Percentiles rank a stretch among this genome's conserved stretches.
Evolutionary conservation across 148 eudicot species (phyloP).

Genomic region (Hydrangea macrophylla): DNA sequence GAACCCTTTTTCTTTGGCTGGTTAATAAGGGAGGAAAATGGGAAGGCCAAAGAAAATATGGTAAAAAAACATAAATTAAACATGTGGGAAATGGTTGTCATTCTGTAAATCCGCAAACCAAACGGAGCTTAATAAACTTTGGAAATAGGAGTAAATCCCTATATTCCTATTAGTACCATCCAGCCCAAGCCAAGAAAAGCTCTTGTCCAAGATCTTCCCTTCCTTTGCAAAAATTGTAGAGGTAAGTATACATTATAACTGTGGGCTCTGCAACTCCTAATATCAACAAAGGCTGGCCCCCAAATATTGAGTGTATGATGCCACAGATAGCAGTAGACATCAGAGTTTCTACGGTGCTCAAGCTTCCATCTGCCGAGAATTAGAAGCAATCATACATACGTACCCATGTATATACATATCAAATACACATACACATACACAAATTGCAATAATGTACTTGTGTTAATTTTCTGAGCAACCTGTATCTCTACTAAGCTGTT

Average conservation of each 20-base stretch:
- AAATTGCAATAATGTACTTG: background rate
- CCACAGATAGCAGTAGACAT: slow-evolving; percentile 24
- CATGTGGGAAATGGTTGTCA: too few species aligned
- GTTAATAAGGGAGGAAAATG: too few species aligned
- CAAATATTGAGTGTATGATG: slow-evolving; percentile 18
- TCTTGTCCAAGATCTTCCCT: slow-evolving; percentile 8
- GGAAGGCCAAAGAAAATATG: too few species aligned
- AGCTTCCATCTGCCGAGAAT: slow-evolving; percentile 15
- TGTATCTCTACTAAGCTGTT: slow-evolving; percentile 58
- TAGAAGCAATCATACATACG: background rate
- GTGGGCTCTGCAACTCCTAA: slow-evolving; percentile 23
- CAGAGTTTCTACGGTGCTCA: slow-evolving; percentile 19
- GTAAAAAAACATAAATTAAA: too few species aligned
- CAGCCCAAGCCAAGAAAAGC: slow-evolving; percentile 20
- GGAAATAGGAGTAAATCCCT: background rate
- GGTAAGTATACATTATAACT: slow-evolving; percentile 17
- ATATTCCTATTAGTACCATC: slow-evolving; percentile 12
- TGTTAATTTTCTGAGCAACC: slow-evolving; percentile 17
- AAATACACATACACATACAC: background rate
- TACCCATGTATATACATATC: background rate
- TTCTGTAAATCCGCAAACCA: too few species aligned
- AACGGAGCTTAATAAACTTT: too few species aligned
- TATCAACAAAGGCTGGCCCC: slow-evolving; percentile 21
- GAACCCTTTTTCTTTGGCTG: too few species aligned
- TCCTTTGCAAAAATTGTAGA: slow-evolving; percentile 12